These are phyloP conservation scores for Globisporangium echinulatum DNA, from an alignment of 352 stramenopile genomes.

Conservation along the genomic window DNA sequence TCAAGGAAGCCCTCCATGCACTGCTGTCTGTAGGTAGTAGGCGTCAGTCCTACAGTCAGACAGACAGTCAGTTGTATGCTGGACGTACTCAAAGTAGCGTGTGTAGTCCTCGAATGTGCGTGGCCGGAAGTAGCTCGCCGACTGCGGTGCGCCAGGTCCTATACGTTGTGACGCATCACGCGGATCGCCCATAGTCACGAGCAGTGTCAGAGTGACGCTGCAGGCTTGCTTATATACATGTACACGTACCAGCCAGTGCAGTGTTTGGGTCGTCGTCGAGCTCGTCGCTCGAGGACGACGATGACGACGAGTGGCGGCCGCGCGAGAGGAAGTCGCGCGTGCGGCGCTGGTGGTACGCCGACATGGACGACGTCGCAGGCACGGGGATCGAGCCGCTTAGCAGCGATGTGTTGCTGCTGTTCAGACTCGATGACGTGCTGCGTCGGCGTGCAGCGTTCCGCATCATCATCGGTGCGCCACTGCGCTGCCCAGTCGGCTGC, in stretches of 20 bases:
- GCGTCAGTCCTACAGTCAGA: not conserved
- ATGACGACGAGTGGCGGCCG: constrained; percentile 16
- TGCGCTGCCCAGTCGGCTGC: not conserved
- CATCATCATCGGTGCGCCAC: not conserved
- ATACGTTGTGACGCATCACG: not conserved
- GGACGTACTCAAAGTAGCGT: constrained; percentile 50
- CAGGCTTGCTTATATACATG: not conserved
- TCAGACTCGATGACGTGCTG: constrained; percentile 3
- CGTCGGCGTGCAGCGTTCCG: not conserved
- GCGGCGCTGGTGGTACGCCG: constrained; percentile 12
- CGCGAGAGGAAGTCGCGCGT: constrained; percentile 13
- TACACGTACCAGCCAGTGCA: constrained; percentile 3
- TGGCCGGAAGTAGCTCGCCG: constrained; percentile 57
- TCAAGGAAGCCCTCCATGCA: constrained; percentile 77
- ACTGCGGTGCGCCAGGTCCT: constrained; percentile 23
- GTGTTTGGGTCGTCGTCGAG: constrained; percentile 6
- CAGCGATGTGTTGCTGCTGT: not conserved
- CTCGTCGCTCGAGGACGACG: constrained; percentile 11
- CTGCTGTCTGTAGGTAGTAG: constrained; percentile 28
- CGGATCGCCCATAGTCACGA: not conserved
- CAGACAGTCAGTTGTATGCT: not conserved
- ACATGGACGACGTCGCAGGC: constrained; percentile 11
- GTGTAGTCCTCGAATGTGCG: constrained; percentile 55
- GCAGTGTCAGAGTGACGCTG: not conserved
- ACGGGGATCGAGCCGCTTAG: constrained; percentile 16